Evolutionary conservation across 139 green algal genomes (phyloP).

Genomic region (Coccomyxa sp.): DNA sequence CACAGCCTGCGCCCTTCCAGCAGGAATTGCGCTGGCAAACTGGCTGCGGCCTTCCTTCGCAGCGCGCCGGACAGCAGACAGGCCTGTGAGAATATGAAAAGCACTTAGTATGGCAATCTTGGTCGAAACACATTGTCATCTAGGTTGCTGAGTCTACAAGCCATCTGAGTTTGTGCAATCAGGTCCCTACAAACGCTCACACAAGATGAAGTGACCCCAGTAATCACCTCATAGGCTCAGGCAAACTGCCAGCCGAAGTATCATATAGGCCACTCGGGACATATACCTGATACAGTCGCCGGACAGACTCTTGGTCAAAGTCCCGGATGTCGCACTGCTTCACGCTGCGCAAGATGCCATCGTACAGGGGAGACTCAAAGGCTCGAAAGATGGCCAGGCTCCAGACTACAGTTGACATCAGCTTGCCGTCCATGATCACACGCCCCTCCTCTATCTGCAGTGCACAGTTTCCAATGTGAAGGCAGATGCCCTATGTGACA

Average conservation of each 20-base stretch:
- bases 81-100: background rate
- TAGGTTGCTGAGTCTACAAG: background rate
- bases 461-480: no score
- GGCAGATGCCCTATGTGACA: no score
- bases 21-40: background rate
- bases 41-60: no score
- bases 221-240: background rate
- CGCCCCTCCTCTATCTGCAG: background rate
- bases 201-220: background rate
- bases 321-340: background rate
- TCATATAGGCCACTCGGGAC: background rate
- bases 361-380: background rate
- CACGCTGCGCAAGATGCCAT: background rate
- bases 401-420: background rate
- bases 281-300: background rate
- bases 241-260: background rate
- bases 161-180: background rate
- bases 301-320: background rate
- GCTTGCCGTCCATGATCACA: background rate
- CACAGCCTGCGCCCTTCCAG: background rate
- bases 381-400: background rate
- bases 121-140: background rate
- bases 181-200: background rate
- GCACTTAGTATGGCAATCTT: background rate
- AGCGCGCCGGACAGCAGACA: background rate